These are phyloP conservation scores for Aschersonia sp. DNA, from an alignment of 2,329 filamentous ascomycete species.

Conservation along the genomic window DNA sequence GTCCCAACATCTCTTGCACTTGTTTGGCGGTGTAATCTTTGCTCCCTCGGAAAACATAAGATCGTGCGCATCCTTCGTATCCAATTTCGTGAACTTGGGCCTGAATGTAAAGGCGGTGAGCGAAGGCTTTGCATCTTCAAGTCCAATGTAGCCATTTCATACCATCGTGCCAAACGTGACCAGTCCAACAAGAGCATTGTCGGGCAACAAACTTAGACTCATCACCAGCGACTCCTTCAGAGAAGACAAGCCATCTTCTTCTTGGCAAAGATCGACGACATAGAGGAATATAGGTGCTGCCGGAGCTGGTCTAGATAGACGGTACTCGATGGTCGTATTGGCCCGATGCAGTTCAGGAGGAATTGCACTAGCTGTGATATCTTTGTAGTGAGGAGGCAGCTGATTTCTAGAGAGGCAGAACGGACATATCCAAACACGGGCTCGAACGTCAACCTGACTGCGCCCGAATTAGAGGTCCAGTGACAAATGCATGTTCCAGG, in stretches of 20 bases:
- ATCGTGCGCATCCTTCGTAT: slow-evolving; percentile 95
- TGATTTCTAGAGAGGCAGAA: slow-evolving; percentile 77
- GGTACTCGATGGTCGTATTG: slow-evolving; percentile 85
- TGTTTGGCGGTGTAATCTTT: slow-evolving; percentile 98
- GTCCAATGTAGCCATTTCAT: slow-evolving; percentile 11
- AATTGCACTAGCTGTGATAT: slow-evolving; percentile 71
- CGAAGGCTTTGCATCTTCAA: neutral
- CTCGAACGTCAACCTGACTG: slow-evolving; percentile 72
- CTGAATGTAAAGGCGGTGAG: neutral
- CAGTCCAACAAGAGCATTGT: slow-evolving; percentile 67
- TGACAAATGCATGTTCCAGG: no score
- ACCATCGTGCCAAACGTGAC: slow-evolving; percentile 92
- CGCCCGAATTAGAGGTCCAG: slow-evolving; percentile 9
- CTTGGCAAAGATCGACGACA: slow-evolving; percentile 78
- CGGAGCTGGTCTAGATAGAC: slow-evolving; percentile 67
- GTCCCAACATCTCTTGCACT: slow-evolving; percentile 97
- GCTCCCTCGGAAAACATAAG: slow-evolving; percentile 93
- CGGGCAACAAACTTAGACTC: slow-evolving; percentile 69
- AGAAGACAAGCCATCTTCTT: slow-evolving; percentile 70
- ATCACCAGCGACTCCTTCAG: slow-evolving; percentile 78
- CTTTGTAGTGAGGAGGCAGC: slow-evolving; percentile 76
- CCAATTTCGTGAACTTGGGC: slow-evolving; percentile 95
- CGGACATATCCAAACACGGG: slow-evolving; percentile 76
- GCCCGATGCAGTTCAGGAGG: slow-evolving; percentile 68
- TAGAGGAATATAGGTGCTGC: slow-evolving; percentile 77